Percentiles rank a stretch among this genome's conserved stretches.
Evolutionary conservation across 495 filamentous ascomycete species (phyloP).

Genomic region (Evansstolkia leycettana): DNA sequence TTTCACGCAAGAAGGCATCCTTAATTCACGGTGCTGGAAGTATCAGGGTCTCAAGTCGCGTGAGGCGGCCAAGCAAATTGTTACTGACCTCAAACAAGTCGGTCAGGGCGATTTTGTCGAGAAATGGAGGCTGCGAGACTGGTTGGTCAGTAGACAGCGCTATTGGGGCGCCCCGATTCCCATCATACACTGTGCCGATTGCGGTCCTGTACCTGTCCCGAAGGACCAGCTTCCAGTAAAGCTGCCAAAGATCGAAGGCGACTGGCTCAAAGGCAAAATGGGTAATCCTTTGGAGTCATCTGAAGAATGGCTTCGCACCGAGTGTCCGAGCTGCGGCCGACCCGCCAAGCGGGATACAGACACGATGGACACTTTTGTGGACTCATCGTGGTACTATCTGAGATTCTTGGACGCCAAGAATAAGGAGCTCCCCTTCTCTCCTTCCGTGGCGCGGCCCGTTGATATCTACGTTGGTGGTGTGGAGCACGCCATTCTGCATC

Average conservation of each 20-base stretch:
- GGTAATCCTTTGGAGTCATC: slow-evolving; percentile 67
- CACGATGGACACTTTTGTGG: slow-evolving; percentile 93
- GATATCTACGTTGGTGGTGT: slow-evolving; percentile 81
- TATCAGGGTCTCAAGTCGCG: slow-evolving; percentile 45
- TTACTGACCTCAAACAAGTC: slow-evolving; percentile 38
- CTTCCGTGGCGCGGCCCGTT: slow-evolving; percentile 52
- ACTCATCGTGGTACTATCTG: slow-evolving; percentile 87
- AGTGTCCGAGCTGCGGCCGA: slow-evolving; percentile 60
- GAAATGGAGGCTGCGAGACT: slow-evolving; percentile 71
- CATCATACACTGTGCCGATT: slow-evolving; percentile 68
- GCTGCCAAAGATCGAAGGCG: slow-evolving; percentile 55
- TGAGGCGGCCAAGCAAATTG: slow-evolving; percentile 48
- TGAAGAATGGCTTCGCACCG: slow-evolving; percentile 60
- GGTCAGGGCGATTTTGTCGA: slow-evolving; percentile 45
- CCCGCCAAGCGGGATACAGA: slow-evolving; percentile 75
- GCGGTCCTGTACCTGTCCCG: slow-evolving; percentile 71
- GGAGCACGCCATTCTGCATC: slow-evolving; percentile 82
- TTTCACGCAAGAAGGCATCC: slow-evolving; percentile 32
- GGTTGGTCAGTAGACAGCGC: slow-evolving; percentile 77
- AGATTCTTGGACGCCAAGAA: slow-evolving; percentile 64
- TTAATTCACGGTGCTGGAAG: slow-evolving; percentile 29
- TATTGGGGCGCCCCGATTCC: slow-evolving; percentile 91
- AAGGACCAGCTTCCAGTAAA: slow-evolving; percentile 62
- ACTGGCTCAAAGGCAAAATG: slow-evolving; percentile 54
- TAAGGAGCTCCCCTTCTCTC: slow-evolving; percentile 43